These are phyloP conservation scores for Ceratobasidium sp. DNA, from an alignment of 1,284 basidiomycete genomes.

Conservation along the genomic window DNA sequence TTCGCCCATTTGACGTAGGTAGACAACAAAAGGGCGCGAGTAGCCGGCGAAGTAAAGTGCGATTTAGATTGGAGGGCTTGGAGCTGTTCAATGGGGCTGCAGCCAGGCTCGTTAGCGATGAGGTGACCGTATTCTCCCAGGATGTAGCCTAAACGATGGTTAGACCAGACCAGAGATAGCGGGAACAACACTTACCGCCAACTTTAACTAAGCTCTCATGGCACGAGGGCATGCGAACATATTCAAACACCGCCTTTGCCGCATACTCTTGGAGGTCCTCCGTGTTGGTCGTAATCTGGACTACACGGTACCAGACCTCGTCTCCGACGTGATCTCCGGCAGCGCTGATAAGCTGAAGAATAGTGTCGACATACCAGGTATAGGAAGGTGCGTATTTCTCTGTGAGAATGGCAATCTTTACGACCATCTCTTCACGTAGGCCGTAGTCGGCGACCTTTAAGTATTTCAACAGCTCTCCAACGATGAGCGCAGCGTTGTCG, in stretches of 20 bases:
- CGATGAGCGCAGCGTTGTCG: conserved; percentile 93
- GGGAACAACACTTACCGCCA: conserved; percentile 63
- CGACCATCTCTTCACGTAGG: conserved; percentile 95
- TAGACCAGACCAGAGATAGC: conserved; percentile 42
- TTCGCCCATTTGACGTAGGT: conserved; percentile 99
- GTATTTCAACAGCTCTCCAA: conserved; percentile 92
- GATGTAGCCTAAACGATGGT: conserved; percentile 75
- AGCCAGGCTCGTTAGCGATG: conserved; percentile 92
- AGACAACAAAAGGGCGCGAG: conserved; percentile 89
- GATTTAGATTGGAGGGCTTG: conserved; percentile 94
- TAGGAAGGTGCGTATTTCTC: conserved; percentile 96
- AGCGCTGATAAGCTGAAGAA: conserved; percentile 91
- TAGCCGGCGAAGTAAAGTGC: conserved; percentile 91
- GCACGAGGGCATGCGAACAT: conserved; percentile 85
- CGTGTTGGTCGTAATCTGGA: conserved; percentile 98
- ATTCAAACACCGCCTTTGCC: conserved; percentile 90
- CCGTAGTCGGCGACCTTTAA: conserved; percentile 95
- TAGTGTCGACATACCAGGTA: conserved; percentile 97
- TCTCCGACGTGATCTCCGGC: conserved; percentile 99
- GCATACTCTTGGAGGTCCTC: conserved; percentile 97
- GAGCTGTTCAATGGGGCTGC: conserved; percentile 95
- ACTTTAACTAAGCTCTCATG: conserved; percentile 99
- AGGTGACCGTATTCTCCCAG: conserved; percentile 97
- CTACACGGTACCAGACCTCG: conserved; percentile 98
- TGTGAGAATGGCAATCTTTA: conserved; percentile 97